Evolutionary conservation across 176 grass and related monocot genomes (phyloP).

Genomic region (Triticum turgidum): DNA sequence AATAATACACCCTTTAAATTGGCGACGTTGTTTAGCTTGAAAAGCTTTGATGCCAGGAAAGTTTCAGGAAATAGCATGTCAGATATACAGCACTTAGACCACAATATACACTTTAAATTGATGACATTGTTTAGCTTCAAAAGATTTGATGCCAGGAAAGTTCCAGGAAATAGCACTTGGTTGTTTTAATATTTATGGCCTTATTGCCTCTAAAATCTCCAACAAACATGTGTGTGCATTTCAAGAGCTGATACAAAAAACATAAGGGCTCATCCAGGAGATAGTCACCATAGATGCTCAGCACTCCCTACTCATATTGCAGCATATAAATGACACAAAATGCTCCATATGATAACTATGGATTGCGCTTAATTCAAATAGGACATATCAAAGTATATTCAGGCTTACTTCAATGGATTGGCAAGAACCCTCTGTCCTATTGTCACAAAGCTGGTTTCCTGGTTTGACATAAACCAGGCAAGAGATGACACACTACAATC

Average conservation of each 20-base stretch:
- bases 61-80: neutral
- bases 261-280: neutral
- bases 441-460: slow-evolving; percentile 96
- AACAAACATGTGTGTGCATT: slow-evolving; percentile 1
- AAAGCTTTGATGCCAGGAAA: slow-evolving; percentile 6
- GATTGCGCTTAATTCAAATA: slow-evolving; percentile 1
- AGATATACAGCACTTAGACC: slow-evolving; percentile 16
- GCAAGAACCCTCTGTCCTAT: slow-evolving; percentile 93
- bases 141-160: neutral
- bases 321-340: neutral
- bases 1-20: neutral
- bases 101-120: neutral
- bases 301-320: neutral
- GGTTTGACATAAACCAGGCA: slow-evolving; percentile 96
- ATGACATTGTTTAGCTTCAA: slow-evolving; percentile 10
- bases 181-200: neutral
- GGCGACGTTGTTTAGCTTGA: slow-evolving; percentile 9
- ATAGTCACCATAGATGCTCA: neutral
- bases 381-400: slow-evolving; percentile 14
- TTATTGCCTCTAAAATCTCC: slow-evolving; percentile 24
- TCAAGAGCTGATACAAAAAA: slow-evolving; percentile 7
- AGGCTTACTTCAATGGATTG: slow-evolving; percentile 88
- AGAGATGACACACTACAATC: slow-evolving; percentile 90
- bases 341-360: slow-evolving; percentile 16
- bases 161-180: neutral